phyloP scores from a whole-genome alignment of 1,139 yeast genomes.

The Saccharomyces hybrid region DNA sequence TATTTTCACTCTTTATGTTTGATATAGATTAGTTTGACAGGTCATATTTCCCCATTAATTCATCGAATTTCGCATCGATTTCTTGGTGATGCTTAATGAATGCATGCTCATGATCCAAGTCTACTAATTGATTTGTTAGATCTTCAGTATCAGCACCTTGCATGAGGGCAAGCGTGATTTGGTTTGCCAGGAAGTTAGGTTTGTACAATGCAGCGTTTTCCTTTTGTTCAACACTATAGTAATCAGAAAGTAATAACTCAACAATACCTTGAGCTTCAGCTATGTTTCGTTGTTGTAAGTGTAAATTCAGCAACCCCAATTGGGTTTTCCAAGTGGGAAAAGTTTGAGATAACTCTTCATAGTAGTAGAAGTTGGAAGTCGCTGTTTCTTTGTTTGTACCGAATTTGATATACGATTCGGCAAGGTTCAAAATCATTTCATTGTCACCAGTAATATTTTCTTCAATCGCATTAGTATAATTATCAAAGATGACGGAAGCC shows the following conservation, averaged over 20 bases:
- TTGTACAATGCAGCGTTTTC: constrained; percentile 22
- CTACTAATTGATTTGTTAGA: constrained; percentile 38
- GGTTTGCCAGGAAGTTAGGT: constrained; percentile 46
- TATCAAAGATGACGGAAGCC: constrained; percentile 25
- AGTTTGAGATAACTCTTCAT: constrained; percentile 32
- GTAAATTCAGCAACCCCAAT: constrained; percentile 33
- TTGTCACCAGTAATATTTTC: constrained; percentile 28
- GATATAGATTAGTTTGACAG: not conserved
- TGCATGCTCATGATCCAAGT: constrained; percentile 40
- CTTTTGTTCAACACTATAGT: constrained; percentile 21
- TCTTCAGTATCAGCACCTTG: constrained; percentile 37
- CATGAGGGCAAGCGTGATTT: constrained; percentile 45
- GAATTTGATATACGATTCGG: constrained; percentile 30
- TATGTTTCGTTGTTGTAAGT: constrained; percentile 36
- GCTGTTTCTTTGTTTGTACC: constrained; percentile 25
- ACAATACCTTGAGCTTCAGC: constrained; percentile 37
- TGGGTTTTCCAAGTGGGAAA: constrained; percentile 33
- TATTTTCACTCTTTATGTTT: not conserved
- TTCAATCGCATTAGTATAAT: constrained; percentile 22
- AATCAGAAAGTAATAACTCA: constrained; percentile 28
- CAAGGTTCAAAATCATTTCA: constrained; percentile 29
- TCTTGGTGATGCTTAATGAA: constrained; percentile 40
- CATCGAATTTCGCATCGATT: constrained; percentile 44
- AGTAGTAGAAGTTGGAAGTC: constrained; percentile 30
- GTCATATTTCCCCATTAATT: constrained; percentile 44